Evolutionary conservation across 148 eudicot genomes (phyloP).

Genomic region (Hydrangea macrophylla): DNA sequence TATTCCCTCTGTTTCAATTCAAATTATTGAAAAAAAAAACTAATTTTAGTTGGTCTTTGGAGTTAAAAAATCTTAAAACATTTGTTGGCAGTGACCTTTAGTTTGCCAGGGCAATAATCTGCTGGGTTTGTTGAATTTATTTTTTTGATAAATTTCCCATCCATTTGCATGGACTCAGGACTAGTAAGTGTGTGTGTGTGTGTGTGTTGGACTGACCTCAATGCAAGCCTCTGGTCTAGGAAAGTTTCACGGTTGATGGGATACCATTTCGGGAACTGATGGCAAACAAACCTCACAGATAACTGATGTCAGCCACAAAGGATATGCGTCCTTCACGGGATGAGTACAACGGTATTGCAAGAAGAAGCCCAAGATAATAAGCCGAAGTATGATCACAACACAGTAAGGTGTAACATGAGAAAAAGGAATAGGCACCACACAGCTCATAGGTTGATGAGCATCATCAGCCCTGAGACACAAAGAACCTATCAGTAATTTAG

Average conservation of each 20-base stretch:
- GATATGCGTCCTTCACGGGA: conserved; percentile 94
- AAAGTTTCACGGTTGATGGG: conserved; percentile 95
- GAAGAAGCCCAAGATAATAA: conserved; percentile 83
- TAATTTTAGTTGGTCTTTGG: no score
- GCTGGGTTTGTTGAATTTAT: no score
- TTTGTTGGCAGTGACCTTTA: no score
- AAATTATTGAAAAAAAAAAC: no score
- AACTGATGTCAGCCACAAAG: conserved; percentile 87
- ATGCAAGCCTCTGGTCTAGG: conserved; percentile 91
- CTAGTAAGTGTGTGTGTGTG: no score
- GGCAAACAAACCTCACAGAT: conserved; percentile 98
- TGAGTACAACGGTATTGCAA: conserved; percentile 91
- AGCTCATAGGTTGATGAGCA: conserved; percentile 94
- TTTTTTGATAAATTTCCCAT: no score
- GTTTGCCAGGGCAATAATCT: no score
- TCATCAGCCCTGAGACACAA: conserved; percentile 77
- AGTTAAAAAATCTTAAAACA: no score
- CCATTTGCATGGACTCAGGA: no score
- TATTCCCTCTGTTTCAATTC: no score
- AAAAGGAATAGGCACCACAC: conserved; percentile 76
- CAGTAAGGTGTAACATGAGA: conserved; percentile 91
- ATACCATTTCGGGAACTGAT: conserved; percentile 98
- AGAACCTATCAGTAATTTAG: conserved; percentile 13
- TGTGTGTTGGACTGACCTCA: no score
- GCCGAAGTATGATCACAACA: conserved; percentile 77